phyloP scores from a whole-genome alignment of 2,329 filamentous ascomycete genomes.

The Periconia digitata region DNA sequence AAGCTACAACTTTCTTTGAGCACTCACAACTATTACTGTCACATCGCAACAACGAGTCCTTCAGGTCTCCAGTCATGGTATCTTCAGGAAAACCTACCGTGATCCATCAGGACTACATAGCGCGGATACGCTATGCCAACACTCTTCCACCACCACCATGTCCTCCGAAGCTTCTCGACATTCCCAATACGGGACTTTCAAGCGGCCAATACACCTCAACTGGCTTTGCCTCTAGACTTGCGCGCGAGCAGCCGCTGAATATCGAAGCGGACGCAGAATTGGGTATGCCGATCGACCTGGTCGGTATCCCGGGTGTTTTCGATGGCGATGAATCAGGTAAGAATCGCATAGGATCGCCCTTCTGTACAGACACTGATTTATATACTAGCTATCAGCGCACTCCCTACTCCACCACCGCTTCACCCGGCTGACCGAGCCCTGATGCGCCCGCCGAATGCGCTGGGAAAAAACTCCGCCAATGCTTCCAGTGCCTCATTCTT shows the following conservation, averaged over 20 bases:
- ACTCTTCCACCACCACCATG: conserved; percentile 90
- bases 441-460: conserved; percentile 76
- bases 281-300: conserved; percentile 93
- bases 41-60: conserved; percentile 25
- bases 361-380: conserved; percentile 22
- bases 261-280: conserved; percentile 97
- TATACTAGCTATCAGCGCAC: conserved; percentile 74
- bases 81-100: background rate
- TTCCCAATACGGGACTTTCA: conserved; percentile 87
- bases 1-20: conserved; percentile 33
- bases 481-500: conserved; percentile 88
- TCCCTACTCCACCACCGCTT: conserved; percentile 67
- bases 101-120: conserved; percentile 91
- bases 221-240: conserved; percentile 84
- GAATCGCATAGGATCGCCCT: background rate
- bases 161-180: conserved; percentile 94
- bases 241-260: conserved; percentile 88
- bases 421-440: conserved; percentile 85
- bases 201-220: conserved; percentile 88
- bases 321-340: conserved; percentile 91
- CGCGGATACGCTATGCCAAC: conserved; percentile 93
- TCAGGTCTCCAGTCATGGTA: conserved; percentile 43
- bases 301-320: conserved; percentile 93
- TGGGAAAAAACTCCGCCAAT: conserved; percentile 79
- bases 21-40: conserved; percentile 6